Conservation (phyloP, 2,329 filamentous ascomycete species). For the Sordariomycetes sp. region DNA sequence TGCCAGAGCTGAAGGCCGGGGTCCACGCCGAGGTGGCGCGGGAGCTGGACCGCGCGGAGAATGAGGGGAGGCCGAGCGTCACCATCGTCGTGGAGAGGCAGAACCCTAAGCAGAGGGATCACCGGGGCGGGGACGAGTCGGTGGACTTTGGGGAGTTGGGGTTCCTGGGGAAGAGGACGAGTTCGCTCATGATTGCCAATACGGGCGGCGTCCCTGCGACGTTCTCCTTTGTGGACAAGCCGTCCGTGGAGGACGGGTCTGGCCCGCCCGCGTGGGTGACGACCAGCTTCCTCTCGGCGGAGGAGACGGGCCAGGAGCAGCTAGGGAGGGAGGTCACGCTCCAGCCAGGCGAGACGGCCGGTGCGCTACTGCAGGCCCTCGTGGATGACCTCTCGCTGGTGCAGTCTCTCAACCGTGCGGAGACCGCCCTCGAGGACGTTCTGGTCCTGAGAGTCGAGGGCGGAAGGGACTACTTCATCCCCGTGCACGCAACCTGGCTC, state of each 20-base stretch:
- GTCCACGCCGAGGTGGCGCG: conserved; percentile 78
- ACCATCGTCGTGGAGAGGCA: conserved; percentile 66
- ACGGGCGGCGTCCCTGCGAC: conserved; percentile 72
- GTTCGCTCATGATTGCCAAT: conserved; percentile 76
- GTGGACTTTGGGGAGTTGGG: conserved; percentile 69
- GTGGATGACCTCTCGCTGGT: conserved; percentile 53
- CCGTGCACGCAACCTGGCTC: conserved; percentile 64
- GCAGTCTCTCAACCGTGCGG: conserved; percentile 57
- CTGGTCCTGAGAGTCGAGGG: conserved; percentile 71
- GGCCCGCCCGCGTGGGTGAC: conserved; percentile 52
- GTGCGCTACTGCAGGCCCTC: conserved; percentile 53
- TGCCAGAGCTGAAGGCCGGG: conserved; percentile 70
- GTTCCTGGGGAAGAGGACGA: conserved; percentile 52
- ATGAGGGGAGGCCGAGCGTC: conserved; percentile 72
- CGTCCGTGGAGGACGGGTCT: conserved; percentile 26
- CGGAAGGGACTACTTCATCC: conserved; percentile 85
- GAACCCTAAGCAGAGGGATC: conserved; percentile 11
- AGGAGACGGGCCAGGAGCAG: conserved; percentile 11
- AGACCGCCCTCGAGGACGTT: conserved; percentile 63
- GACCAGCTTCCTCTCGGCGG: conserved; percentile 42
- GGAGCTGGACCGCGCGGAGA: conserved; percentile 81
- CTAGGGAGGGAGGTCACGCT: conserved; percentile 47
- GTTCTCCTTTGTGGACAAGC: conserved; percentile 67
- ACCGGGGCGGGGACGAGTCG: conserved; percentile 27
- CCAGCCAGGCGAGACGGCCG: conserved; percentile 72